phyloP scores from a whole-genome alignment of 2,329 filamentous ascomycete species.

The Zopfia rhizophila region DNA sequence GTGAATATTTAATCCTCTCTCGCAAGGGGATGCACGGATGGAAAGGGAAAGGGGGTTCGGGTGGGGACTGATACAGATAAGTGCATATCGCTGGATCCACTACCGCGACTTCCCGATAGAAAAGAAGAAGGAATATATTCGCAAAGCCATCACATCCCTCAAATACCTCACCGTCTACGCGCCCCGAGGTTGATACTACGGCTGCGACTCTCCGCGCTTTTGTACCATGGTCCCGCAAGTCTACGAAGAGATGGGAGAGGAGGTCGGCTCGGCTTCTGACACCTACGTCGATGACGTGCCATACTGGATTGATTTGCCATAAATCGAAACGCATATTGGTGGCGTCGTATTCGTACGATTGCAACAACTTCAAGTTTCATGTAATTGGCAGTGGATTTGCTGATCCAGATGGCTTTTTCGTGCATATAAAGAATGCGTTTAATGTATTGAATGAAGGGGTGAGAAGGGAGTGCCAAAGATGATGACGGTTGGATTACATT shows the following conservation, averaged over 20 bases:
- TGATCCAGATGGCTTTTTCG: constrained; percentile 57
- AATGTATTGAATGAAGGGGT: constrained; percentile 64
- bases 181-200: constrained; percentile 63
- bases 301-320: constrained; percentile 65
- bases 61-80: too few relatives aligned
- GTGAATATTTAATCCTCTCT: constrained; percentile 18
- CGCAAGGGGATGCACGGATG: too few relatives aligned
- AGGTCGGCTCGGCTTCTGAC: constrained; percentile 62
- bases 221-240: constrained; percentile 59
- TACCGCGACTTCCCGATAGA: constrained; percentile 59
- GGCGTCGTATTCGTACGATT: constrained; percentile 66
- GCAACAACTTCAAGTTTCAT: constrained; percentile 64
- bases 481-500: constrained; percentile 68
- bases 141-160: constrained; percentile 54
- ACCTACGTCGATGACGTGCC: constrained; percentile 66
- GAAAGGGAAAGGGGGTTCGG: too few relatives aligned
- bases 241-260: constrained; percentile 64
- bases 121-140: constrained; percentile 61
- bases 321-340: constrained; percentile 63
- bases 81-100: constrained; percentile 63
- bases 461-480: constrained; percentile 62
- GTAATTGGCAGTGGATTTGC: constrained; percentile 58
- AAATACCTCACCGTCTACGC: constrained; percentile 58
- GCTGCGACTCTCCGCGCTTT: constrained; percentile 57
- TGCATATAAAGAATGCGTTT: constrained; percentile 63